Evolutionary conservation across 768 basidiomycete genomes (phyloP), one percentile per base, ranked within the genome.

Genomic region (Pisolithus microcarpus): DNA sequence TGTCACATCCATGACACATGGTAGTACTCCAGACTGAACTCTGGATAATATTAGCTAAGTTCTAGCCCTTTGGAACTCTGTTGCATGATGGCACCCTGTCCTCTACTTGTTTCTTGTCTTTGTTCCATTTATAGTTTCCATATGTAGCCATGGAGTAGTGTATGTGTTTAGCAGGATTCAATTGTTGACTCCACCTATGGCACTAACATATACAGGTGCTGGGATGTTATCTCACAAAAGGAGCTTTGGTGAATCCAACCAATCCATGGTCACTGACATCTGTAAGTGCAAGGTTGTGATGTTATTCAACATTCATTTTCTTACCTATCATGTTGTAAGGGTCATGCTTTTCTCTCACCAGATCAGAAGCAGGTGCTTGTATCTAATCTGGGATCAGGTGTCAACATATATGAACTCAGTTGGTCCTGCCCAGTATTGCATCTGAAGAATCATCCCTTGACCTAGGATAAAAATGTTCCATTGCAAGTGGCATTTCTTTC

Each of bases 121-220:
- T n/a, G n/a, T n/a, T n/a, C n/a, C n/a, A n/a, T n/a, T n/a, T n/a
- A n/a, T n/a, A n/a, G n/a, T n/a, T n/a, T n/a, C n/a, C n/a, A n/a
- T n/a, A n/a, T n/a, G n/a, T n/a, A n/a, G n/a, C 46, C 51, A 52
- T 31, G 51, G 51, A 38, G 26, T 52, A 44, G 43, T 51, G 50
- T 51, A 37, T 31, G 28, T 44, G 31, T 34, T 15, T 34, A 34
- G 31, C 5, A 8, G n/a, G n/a, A n/a, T 31, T 13, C 19, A 3
- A 42, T 40, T 11, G 10, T 18, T 45, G 5, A 11, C 7, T 19
- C 10, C n/a, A 31, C 8, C 7, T 31, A 11, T 30, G 7, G 23
- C 9, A 31, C 31, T 24, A 36, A 21, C n/a, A 19, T 23, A n/a
- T 15, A 31, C 31, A 51, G 50, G 16, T 51, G 50, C 30, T 51